Conservation (phyloP, 495 filamentous ascomycete species). For the Penicillium verhagenii region DNA sequence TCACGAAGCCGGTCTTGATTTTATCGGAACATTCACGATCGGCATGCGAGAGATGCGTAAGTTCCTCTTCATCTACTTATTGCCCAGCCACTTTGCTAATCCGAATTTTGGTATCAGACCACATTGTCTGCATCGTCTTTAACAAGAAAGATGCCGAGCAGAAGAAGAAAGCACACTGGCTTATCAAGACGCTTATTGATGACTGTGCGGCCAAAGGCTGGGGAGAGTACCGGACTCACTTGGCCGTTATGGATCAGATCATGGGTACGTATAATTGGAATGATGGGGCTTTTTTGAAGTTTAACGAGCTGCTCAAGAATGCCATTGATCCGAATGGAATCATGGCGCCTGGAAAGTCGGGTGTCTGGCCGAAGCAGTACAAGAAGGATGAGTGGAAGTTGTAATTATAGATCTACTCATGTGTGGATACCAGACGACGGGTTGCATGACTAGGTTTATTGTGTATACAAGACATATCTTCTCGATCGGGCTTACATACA, state of each 20-base stretch:
- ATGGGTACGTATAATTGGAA: constrained; percentile 57
- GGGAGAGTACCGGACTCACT: constrained; percentile 58
- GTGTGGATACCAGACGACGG: too few relatives aligned
- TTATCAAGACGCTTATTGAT: constrained; percentile 46
- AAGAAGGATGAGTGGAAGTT: constrained; percentile 8
- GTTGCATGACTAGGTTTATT: too few relatives aligned
- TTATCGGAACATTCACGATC: constrained; percentile 50
- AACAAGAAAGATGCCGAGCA: constrained; percentile 41
- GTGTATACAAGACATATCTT: too few relatives aligned
- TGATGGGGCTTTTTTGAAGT: constrained; percentile 47
- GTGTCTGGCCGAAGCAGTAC: constrained; percentile 47
- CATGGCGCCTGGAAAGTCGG: constrained; percentile 53
- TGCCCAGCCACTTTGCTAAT: too few relatives aligned
- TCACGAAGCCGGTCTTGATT: constrained; percentile 41
- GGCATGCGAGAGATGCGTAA: constrained; percentile 52
- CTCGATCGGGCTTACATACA: too few relatives aligned
- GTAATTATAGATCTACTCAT: too few relatives aligned
- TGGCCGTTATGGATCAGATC: constrained; percentile 57
- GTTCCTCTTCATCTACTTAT: not conserved
- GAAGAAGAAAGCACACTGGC: constrained; percentile 34
- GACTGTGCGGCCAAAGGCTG: constrained; percentile 50
- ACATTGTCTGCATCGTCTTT: constrained; percentile 58
- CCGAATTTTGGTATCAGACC: too few relatives aligned
- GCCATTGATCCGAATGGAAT: constrained; percentile 60
- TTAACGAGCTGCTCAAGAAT: constrained; percentile 56